These are phyloP conservation scores for Colletotrichum nymphaeae DNA, from an alignment of 2,329 filamentous ascomycete species.

Conservation along the genomic window DNA sequence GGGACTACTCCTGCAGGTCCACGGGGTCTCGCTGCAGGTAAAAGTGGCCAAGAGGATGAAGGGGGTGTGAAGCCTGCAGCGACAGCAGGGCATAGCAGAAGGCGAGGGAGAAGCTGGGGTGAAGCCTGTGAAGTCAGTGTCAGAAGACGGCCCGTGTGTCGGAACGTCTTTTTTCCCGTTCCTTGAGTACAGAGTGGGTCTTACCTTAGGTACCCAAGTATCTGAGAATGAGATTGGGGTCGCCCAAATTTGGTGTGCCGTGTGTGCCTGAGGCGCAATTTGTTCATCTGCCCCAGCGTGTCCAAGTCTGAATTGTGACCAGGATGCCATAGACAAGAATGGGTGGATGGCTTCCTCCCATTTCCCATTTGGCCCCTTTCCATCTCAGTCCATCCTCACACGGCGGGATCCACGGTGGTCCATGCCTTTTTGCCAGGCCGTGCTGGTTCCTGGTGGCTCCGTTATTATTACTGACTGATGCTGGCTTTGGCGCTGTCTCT, in stretches of 20 bases:
- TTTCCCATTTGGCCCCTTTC: conserved; percentile 20
- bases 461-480: not conserved
- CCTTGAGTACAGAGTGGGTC: not conserved
- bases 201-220: not conserved
- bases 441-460: conserved; percentile 2
- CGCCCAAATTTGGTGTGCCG: not conserved
- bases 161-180: conserved; percentile 13
- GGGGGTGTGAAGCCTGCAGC: conserved; percentile 18
- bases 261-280: not conserved
- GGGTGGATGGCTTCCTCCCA: not conserved
- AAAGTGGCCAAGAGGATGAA: conserved; percentile 10
- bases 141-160: conserved; percentile 10
- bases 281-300: no score
- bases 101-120: conserved; percentile 11
- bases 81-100: conserved; percentile 12
- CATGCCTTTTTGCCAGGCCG: conserved; percentile 3
- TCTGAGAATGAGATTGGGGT: no score
- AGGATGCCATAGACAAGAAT: not conserved
- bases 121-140: conserved; percentile 12
- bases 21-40: conserved; percentile 17
- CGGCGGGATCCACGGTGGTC: conserved; percentile 3
- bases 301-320: not conserved
- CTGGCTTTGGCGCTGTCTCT: not conserved
- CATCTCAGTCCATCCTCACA: conserved; percentile 7
- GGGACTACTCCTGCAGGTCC: conserved; percentile 31